Conservation (phyloP, 108 stramenopile genomes). For the Mediolabrus comicus region DNA sequence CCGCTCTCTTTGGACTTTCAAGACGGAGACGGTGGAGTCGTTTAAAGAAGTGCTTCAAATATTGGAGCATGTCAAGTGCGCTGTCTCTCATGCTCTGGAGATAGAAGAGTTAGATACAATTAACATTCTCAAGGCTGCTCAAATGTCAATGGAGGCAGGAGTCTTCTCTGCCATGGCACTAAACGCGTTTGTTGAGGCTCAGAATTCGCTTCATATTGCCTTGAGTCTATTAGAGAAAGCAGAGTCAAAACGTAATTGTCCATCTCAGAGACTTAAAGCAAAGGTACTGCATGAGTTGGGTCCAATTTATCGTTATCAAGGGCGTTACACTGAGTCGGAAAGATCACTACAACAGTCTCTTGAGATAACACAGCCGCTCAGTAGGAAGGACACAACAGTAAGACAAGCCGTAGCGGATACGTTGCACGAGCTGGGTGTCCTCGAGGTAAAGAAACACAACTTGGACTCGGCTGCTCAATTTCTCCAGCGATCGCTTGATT, state of each 20-base stretch:
- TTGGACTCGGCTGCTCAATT: conserved; percentile 48
- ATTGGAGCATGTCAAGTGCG: conserved; percentile 62
- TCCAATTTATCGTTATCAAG: conserved; percentile 52
- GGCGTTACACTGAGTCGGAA: conserved; percentile 45
- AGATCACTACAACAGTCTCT: conserved; percentile 33
- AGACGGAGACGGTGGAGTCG: conserved; percentile 33
- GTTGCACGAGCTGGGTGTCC: conserved; percentile 61
- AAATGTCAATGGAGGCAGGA: conserved; percentile 56
- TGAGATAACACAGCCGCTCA: conserved; percentile 12
- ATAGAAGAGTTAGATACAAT: conserved; percentile 15
- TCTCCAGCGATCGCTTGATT: conserved; percentile 44
- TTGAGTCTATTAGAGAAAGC: conserved; percentile 39
- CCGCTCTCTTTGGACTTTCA: conserved; percentile 51
- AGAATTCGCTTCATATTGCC: conserved; percentile 50
- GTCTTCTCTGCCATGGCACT: conserved; percentile 65
- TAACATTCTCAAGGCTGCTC: conserved; percentile 29
- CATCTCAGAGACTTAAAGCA: conserved; percentile 30
- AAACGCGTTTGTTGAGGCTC: conserved; percentile 63
- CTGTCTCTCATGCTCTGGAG: conserved; percentile 37
- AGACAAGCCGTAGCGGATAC: conserved; percentile 26
- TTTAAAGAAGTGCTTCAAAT: conserved; percentile 56
- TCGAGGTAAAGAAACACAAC: conserved; percentile 67
- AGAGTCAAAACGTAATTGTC: neutral
- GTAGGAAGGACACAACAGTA: conserved; percentile 5
- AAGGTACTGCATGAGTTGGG: conserved; percentile 52